phyloP scores from a whole-genome alignment of 169 alveolate species.

The Eimeria sp. region DNA sequence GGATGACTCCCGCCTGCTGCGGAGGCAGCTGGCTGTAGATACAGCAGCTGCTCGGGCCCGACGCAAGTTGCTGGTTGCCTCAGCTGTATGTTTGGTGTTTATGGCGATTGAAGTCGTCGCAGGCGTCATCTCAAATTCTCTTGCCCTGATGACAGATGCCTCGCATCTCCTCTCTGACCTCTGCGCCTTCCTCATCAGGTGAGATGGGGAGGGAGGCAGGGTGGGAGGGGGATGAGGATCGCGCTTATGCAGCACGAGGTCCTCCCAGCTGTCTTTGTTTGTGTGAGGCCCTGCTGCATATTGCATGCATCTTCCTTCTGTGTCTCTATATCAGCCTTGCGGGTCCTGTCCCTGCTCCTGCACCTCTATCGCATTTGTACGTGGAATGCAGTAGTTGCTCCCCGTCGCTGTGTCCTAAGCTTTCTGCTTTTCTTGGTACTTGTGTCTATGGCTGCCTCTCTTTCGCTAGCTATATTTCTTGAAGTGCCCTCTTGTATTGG shows the following conservation, averaged over 20 bases:
- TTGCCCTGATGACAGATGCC: conserved; percentile 97
- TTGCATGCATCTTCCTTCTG: neutral
- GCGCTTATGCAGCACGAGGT: neutral
- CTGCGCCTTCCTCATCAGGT: conserved; percentile 93
- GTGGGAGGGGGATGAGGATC: neutral
- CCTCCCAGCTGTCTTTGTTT: neutral
- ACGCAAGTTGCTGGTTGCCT: conserved; percentile 75
- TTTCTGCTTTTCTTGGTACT: neutral
- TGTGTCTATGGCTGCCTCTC: neutral
- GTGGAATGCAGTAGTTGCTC: neutral
- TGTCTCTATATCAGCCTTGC: neutral
- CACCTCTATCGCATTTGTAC: neutral
- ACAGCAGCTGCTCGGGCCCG: conserved; percentile 80
- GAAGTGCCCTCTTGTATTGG: neutral
- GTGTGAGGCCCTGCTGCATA: neutral
- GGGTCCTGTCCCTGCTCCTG: neutral
- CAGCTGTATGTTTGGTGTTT: conserved; percentile 84
- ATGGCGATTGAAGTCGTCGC: conserved; percentile 93
- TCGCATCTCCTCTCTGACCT: conserved; percentile 98
- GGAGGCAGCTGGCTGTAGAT: conserved; percentile 54
- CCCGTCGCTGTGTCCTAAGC: neutral
- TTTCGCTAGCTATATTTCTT: neutral
- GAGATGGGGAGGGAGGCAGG: neutral
- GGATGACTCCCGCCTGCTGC: conserved; percentile 27
- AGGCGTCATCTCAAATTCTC: conserved; percentile 92